These are phyloP conservation scores for Wallacemonas sp. DNA, from an alignment of 208 protist species.

Conservation along the genomic window DNA sequence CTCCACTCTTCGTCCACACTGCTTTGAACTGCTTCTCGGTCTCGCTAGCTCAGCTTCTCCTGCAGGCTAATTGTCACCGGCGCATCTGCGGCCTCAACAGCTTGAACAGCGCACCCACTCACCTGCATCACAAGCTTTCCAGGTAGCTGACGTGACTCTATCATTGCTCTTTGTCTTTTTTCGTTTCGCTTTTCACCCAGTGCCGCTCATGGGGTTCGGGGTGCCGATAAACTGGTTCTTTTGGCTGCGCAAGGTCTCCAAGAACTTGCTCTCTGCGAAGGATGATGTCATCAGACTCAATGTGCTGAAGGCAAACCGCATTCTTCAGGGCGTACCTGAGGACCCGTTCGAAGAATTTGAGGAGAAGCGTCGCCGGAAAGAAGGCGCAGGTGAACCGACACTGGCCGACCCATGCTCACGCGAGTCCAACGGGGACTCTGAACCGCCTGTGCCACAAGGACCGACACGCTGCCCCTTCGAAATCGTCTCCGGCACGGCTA, in stretches of 20 bases:
- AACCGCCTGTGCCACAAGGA: no score
- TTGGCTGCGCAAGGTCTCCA: background rate
- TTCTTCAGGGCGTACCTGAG: background rate
- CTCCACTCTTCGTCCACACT: background rate
- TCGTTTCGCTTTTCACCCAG: background rate
- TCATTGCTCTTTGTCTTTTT: background rate
- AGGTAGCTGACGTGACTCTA: no score
- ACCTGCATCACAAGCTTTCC: no score
- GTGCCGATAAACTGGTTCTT: background rate
- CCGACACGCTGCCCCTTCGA: background rate
- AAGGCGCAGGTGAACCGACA: background rate
- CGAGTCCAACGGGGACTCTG: background rate
- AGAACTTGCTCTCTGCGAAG: background rate
- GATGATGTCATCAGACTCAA: background rate
- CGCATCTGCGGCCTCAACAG: no score
- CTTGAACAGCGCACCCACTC: no score
- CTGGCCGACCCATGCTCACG: background rate
- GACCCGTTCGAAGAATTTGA: conserved; percentile 7
- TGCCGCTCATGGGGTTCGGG: background rate
- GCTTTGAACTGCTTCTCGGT: background rate
- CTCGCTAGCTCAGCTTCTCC: no score
- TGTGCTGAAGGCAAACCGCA: background rate
- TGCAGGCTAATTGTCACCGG: no score
- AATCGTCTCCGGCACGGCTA: background rate
- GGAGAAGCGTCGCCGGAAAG: background rate